Evolutionary conservation across 805 yeast genomes (phyloP).

Genomic region (Blastobotrys parvus): DNA sequence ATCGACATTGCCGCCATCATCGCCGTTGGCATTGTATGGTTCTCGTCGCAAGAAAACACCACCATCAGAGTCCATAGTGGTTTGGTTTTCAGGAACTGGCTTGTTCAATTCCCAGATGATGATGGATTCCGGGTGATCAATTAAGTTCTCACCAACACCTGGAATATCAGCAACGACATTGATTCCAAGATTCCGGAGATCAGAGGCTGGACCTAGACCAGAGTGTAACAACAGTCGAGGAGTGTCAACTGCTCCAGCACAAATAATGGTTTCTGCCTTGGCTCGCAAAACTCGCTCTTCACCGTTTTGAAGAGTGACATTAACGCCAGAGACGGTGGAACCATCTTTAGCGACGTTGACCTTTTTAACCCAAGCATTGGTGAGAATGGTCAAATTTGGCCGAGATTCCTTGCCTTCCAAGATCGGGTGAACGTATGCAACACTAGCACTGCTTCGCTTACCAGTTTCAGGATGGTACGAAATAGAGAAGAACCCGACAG

Average conservation of each 20-base stretch:
- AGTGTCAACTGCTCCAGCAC: constrained; percentile 28
- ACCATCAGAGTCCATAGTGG: constrained; percentile 3
- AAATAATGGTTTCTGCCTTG: constrained; percentile 23
- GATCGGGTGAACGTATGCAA: constrained; percentile 22
- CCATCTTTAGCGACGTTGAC: constrained; percentile 19
- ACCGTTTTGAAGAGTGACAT: constrained; percentile 21
- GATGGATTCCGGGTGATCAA: constrained; percentile 28
- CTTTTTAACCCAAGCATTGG: constrained; percentile 12
- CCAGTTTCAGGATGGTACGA: constrained; percentile 1
- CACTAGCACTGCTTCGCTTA: neutral
- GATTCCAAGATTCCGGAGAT: constrained; percentile 24
- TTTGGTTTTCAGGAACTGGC: constrained; percentile 3
- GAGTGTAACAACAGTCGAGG: constrained; percentile 29
- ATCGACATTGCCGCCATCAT: constrained; percentile 1
- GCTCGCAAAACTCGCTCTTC: constrained; percentile 21
- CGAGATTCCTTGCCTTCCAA: neutral
- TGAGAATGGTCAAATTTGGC: constrained; percentile 1
- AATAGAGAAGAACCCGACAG: constrained; percentile 1
- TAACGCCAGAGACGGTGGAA: constrained; percentile 20
- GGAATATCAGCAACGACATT: constrained; percentile 23
- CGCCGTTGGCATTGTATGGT: constrained; percentile 2
- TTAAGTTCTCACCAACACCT: constrained; percentile 29
- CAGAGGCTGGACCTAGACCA: constrained; percentile 27
- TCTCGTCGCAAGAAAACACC: constrained; percentile 1
- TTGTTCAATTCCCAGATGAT: constrained; percentile 1